Percentiles rank a stretch among this genome's conserved stretches.
Conservation (phyloP, 352 stramenopile genomes). For the Phytophthora ohioensis region DNA sequence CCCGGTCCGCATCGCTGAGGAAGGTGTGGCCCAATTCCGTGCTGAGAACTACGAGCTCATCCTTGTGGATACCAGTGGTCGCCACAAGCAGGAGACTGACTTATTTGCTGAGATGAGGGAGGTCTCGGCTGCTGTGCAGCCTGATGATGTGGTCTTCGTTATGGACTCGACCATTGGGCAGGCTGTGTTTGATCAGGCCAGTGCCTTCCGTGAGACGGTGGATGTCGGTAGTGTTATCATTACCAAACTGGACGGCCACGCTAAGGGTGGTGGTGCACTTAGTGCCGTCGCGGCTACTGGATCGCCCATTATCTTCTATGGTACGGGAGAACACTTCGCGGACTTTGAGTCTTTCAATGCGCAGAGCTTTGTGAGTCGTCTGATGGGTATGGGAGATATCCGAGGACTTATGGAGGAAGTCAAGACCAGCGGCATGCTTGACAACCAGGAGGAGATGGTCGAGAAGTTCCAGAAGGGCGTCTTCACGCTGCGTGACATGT, state of each 20-base stretch:
- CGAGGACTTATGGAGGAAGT: slow-evolving; percentile 96
- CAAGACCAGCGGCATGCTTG: slow-evolving; percentile 89
- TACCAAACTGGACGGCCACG: slow-evolving; percentile 99
- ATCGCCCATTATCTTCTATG: slow-evolving; percentile 99
- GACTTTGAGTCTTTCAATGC: slow-evolving; percentile 99
- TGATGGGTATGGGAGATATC: slow-evolving; percentile 98
- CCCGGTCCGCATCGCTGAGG: slow-evolving; percentile 97
- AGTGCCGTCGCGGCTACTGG: slow-evolving; percentile 98
- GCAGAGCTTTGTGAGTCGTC: slow-evolving; percentile 97
- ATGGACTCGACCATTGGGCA: slow-evolving; percentile 99
- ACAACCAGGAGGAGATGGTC: slow-evolving; percentile 97
- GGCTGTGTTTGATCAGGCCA: slow-evolving; percentile 97
- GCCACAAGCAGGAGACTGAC: slow-evolving; percentile 98
- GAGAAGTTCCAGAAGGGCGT: slow-evolving; percentile 96
- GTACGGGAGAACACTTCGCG: slow-evolving; percentile 97
- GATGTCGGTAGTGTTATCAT: slow-evolving; percentile 99
- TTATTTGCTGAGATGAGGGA: slow-evolving; percentile 99
- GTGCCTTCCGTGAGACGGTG: slow-evolving; percentile 95
- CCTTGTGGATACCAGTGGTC: slow-evolving; percentile 98
- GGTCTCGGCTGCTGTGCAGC: slow-evolving; percentile 95
- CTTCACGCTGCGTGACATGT: slow-evolving; percentile 99
- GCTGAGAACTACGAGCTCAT: slow-evolving; percentile 99
- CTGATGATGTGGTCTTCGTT: slow-evolving; percentile 98
- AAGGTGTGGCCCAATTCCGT: slow-evolving; percentile 97
- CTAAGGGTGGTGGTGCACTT: slow-evolving; percentile 98